Evolutionary conservation across 2,329 filamentous ascomycete species (phyloP).

Genomic region (Cytospora schulzeri): DNA sequence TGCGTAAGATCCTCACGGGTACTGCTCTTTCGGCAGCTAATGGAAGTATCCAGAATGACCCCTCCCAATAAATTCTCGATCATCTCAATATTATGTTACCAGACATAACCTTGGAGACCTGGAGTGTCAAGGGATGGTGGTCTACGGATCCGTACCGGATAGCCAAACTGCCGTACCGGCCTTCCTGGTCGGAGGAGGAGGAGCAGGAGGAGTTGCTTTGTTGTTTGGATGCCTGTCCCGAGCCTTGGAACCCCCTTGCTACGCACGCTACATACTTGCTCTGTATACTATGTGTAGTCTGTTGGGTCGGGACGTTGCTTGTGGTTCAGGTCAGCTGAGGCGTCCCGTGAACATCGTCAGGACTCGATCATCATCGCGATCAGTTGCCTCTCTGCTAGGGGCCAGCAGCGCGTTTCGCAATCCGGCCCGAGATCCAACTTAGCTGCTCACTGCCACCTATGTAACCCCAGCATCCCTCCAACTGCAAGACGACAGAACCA

Average conservation of each 20-base stretch:
- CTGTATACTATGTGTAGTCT: not conserved
- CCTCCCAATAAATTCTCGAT: not conserved
- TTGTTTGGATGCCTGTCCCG: not conserved
- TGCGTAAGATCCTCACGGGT: not conserved
- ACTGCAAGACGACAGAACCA: not conserved
- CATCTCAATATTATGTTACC: not conserved
- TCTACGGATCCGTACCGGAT: not conserved
- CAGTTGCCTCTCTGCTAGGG: not conserved
- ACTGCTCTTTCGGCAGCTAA: not conserved
- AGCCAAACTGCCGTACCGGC: not conserved
- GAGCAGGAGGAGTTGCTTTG: slow-evolving; percentile 23
- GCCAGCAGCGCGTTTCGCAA: not conserved
- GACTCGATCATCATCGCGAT: not conserved
- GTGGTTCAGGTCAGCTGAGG: slow-evolving; percentile 7
- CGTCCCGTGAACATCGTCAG: not conserved
- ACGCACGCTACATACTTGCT: not conserved
- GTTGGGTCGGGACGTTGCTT: slow-evolving; percentile 3
- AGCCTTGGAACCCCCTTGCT: not conserved
- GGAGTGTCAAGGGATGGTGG: no score
- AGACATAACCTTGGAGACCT: not conserved
- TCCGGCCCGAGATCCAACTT: not conserved
- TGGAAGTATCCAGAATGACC: not conserved
- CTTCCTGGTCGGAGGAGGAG: not conserved
- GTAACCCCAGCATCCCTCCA: not conserved
- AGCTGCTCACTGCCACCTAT: not conserved